phyloP scores from a whole-genome alignment of 441 rosid genomes.

The Erodium chrysanthum region DNA sequence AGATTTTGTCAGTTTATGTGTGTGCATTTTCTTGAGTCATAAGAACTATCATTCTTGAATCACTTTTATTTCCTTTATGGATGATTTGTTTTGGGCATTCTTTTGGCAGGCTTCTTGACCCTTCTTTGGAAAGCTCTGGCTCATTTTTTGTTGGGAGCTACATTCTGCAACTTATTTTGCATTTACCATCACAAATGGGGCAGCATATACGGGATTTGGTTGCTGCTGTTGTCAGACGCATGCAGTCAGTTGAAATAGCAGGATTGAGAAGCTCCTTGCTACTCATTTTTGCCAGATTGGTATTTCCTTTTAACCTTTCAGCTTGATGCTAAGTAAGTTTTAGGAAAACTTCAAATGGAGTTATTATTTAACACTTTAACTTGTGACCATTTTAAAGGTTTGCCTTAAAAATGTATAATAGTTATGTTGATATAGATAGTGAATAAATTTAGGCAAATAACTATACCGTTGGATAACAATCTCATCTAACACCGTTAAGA shows the following conservation, averaged over 20 bases:
- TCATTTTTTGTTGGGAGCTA: constrained; percentile 89
- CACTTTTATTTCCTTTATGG: background rate
- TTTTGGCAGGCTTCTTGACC: constrained; percentile 76
- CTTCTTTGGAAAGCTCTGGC: constrained; percentile 82
- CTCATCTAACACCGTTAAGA: background rate
- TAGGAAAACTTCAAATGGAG: background rate
- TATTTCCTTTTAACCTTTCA: constrained; percentile 21
- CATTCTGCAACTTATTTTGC: constrained; percentile 84
- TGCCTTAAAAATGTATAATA: background rate
- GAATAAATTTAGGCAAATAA: background rate
- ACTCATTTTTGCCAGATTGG: constrained; percentile 88
- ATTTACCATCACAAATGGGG: constrained; percentile 80
- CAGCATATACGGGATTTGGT: constrained; percentile 64
- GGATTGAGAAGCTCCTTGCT: constrained; percentile 73
- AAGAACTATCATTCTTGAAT: background rate
- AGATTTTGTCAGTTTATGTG: background rate
- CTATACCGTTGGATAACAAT: background rate
- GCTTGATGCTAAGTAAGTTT: background rate
- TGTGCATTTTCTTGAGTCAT: background rate
- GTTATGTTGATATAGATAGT: background rate
- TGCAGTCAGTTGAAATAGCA: constrained; percentile 72
- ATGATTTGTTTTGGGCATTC: constrained; percentile 19
- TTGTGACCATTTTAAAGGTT: background rate
- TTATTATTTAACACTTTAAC: background rate
- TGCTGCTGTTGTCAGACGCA: constrained; percentile 75